These are phyloP conservation scores for Coniochaeta prunicola DNA, from an alignment of 2,329 filamentous ascomycete genomes.

Conservation along the genomic window DNA sequence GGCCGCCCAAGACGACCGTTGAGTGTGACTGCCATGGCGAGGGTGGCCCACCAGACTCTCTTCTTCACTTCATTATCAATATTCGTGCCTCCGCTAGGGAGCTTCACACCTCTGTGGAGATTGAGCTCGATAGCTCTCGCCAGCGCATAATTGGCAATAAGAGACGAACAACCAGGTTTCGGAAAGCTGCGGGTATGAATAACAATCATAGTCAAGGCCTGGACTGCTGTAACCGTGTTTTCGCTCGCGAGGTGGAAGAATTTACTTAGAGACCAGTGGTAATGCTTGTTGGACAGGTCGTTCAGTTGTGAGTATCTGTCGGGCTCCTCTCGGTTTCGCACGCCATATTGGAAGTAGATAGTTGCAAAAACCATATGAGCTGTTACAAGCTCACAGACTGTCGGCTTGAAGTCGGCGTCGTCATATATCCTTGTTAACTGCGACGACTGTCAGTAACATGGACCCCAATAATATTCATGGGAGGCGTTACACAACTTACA, in stretches of 20 bases:
- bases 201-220: constrained; percentile 66
- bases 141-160: constrained; percentile 58
- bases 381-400: constrained; percentile 58
- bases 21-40: constrained; percentile 60
- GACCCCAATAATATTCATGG: background rate
- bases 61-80: constrained; percentile 71
- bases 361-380: constrained; percentile 75
- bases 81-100: constrained; percentile 35
- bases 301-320: constrained; percentile 49
- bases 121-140: constrained; percentile 67
- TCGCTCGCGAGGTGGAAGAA: constrained; percentile 58
- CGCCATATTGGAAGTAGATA: constrained; percentile 71
- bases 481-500: constrained; percentile 35
- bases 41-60: constrained; percentile 67
- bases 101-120: constrained; percentile 62
- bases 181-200: constrained; percentile 69
- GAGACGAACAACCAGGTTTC: constrained; percentile 68
- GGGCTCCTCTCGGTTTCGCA: constrained; percentile 54
- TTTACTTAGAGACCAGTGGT: constrained; percentile 66
- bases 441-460: constrained; percentile 4
- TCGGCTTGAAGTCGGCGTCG: constrained; percentile 55
- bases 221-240: constrained; percentile 58
- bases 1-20: constrained; percentile 71
- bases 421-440: constrained; percentile 63
- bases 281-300: constrained; percentile 66